Conservation (phyloP, 1,284 basidiomycete species). For the Takashimella koratensis region DNA sequence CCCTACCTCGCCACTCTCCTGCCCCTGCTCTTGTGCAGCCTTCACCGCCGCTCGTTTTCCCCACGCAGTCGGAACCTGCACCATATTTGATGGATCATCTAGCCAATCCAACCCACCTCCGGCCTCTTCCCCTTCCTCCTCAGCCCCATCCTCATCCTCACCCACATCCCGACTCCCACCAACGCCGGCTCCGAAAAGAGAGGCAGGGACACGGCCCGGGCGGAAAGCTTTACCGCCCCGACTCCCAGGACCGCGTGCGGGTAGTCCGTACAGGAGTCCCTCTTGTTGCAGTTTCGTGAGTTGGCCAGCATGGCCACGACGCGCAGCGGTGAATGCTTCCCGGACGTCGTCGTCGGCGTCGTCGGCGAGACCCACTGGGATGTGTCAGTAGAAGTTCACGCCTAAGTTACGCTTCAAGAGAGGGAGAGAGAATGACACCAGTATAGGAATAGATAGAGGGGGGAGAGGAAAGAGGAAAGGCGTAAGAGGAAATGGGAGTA, state of each 20-base stretch:
- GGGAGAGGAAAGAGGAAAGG: too few species aligned
- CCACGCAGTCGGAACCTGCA: too few species aligned
- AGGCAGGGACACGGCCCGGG: neutral
- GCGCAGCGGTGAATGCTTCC: slow-evolving; percentile 9
- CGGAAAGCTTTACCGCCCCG: slow-evolving; percentile 7
- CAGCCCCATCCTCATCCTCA: too few species aligned
- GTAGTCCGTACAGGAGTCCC: slow-evolving; percentile 14
- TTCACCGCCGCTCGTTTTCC: too few species aligned
- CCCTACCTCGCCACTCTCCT: neutral
- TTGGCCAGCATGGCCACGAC: slow-evolving; percentile 5
- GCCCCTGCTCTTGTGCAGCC: too few species aligned
- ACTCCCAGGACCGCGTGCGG: slow-evolving; percentile 10
- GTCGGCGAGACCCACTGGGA: slow-evolving; percentile 13
- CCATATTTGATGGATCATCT: too few species aligned
- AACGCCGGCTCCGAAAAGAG: neutral
- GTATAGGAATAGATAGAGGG: slow-evolving; percentile 12
- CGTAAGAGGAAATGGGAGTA: too few species aligned
- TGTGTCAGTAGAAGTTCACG: slow-evolving; percentile 2
- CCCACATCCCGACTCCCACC: too few species aligned
- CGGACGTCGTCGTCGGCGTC: slow-evolving; percentile 13
- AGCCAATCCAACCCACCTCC: too few species aligned
- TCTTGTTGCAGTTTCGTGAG: slow-evolving; percentile 15
- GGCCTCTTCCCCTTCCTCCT: too few species aligned
- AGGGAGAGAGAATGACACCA: slow-evolving; percentile 5
- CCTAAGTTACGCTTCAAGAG: neutral